Base-by-base conservation (phyloP, 139 green algal genomes). In the Chlorokybus atmophyticus region DNA sequence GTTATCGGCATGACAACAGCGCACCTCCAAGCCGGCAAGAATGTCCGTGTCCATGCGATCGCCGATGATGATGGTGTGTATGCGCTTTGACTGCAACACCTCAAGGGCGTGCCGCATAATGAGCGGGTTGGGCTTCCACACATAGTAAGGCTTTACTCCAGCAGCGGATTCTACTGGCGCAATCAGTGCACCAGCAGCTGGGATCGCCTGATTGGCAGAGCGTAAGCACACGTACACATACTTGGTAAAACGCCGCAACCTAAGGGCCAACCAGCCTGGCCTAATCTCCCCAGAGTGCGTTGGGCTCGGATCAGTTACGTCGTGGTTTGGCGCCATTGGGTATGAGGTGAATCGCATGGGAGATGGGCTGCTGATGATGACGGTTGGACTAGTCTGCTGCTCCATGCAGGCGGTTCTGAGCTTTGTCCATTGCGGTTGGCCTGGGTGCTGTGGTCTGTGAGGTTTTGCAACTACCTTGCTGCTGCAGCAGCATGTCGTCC, bases 21-120 rank as follows among this genome's bases (percentile, higher is more conserved):
- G 14, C 48, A 40, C 48, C 48, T 55, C 48, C 14, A 55, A 17
- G 27, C 48, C 48, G 14, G 14, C 48, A 14, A 55, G 25, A 14
- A 55, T 55, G 17, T 55, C 48, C 14, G 48, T 55, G 48, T 55
- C 48, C 48, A 55, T 55, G 10, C 48, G 14, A 17, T 55, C 48
- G 10, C 48, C 48, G 25, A 55, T 55, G 48, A 55, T 55, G 48
- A 55, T 55, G 23, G 48, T 55, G 14, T 10, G 17, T 17, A 14
- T 14, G 14, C 48, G 23, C 10, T 17, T 55, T 14, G 23, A 10
- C 23, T 17, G 14, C 23, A 55, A 17, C 14, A 17, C 17, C 23
- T 14, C 48, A 10, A 55, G 48, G 14, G 48, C 48, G 48, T 17
- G 14, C 25, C 48, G 23, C 48, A 55, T 55, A 14, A 55, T 55